Percentiles rank a stretch among this genome's conserved stretches.
phyloP scores from a whole-genome alignment of 129 eudicot genomes.

The Silybum marianum region DNA sequence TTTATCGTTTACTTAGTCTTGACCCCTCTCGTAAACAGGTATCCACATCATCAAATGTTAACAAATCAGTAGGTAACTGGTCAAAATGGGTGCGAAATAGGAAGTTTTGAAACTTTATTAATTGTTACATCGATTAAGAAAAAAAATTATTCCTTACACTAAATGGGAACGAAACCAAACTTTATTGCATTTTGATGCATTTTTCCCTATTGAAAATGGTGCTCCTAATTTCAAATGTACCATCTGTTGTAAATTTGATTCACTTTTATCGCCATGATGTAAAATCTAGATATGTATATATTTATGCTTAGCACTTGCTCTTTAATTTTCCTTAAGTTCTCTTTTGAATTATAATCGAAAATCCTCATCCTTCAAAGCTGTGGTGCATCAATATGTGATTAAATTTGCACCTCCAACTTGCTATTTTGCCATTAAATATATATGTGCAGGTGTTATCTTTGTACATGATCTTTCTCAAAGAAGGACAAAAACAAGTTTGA shows the following conservation, averaged over 20 bases:
- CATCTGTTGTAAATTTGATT: neutral
- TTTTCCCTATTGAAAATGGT: neutral
- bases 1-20: neutral
- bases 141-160: neutral
- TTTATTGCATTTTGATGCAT: constrained; percentile 1
- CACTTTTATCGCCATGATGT: neutral
- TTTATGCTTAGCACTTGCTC: neutral
- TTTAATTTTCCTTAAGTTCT: too few species aligned
- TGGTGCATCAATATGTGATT: neutral
- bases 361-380: too few species aligned
- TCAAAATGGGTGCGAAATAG: neutral
- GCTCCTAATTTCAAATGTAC: neutral
- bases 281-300: neutral
- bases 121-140: neutral
- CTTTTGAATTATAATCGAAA: too few species aligned
- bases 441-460: constrained; percentile 76
- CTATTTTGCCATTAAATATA: constrained; percentile 8
- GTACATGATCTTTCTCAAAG: constrained; percentile 93
- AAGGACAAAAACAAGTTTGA: constrained; percentile 89
- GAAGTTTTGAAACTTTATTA: neutral
- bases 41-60: neutral
- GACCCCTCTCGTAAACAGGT: neutral
- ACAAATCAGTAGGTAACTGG: neutral
- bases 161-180: neutral
- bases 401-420: constrained; percentile 16